These are phyloP conservation scores for Klebsormidium nitens DNA, from an alignment of 139 green algal species.

Conservation along the genomic window DNA sequence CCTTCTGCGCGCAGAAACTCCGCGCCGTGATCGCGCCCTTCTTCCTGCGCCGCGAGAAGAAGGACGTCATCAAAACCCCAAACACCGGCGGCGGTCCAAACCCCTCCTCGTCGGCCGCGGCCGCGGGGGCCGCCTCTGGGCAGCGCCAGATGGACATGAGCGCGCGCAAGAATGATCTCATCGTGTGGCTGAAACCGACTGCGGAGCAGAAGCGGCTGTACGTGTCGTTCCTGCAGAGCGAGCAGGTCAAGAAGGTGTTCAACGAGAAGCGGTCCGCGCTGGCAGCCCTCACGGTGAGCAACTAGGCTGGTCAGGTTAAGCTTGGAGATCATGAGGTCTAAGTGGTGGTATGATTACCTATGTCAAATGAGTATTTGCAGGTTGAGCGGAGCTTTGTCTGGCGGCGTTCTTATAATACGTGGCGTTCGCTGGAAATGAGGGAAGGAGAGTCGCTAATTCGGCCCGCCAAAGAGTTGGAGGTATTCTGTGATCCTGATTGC, in stretches of 20 bases:
- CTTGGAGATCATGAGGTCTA: too few relatives aligned
- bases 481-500: too few relatives aligned
- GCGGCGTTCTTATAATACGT: too few relatives aligned
- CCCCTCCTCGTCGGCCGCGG: not conserved
- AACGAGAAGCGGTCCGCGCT: slow-evolving; percentile 76
- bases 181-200: slow-evolving; percentile 85
- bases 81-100: not conserved
- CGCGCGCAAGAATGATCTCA: slow-evolving; percentile 82
- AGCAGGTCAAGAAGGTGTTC: slow-evolving; percentile 56
- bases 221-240: slow-evolving; percentile 42
- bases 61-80: slow-evolving; percentile 71
- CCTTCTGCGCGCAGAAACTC: too few relatives aligned
- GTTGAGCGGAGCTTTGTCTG: too few relatives aligned
- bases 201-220: slow-evolving; percentile 38
- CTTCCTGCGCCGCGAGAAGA: slow-evolving; percentile 86
- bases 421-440: too few relatives aligned
- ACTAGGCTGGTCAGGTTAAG: slow-evolving; percentile 30
- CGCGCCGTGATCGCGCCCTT: slow-evolving; percentile 60
- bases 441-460: too few relatives aligned
- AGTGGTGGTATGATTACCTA: too few relatives aligned
- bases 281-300: slow-evolving; percentile 44
- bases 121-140: not conserved
- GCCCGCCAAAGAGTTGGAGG: too few relatives aligned
- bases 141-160: slow-evolving; percentile 17
- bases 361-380: too few relatives aligned